Evolutionary conservation across 1,284 basidiomycete species (phyloP).

Genomic region (Neonothopanus nambi): DNA sequence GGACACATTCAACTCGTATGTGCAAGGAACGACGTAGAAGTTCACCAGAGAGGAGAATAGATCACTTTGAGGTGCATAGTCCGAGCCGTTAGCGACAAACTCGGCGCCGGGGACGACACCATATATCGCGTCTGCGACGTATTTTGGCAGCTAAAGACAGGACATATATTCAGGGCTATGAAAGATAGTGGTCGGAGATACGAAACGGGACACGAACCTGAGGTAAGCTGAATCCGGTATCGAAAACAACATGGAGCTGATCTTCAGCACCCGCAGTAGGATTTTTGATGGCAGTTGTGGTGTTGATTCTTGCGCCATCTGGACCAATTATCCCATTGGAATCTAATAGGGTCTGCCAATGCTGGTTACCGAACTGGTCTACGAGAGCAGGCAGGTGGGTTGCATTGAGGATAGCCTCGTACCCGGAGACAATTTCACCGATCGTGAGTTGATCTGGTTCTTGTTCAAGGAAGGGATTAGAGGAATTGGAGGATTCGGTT

Average conservation of each 20-base stretch:
- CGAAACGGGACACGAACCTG: no score
- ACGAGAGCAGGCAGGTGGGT: not conserved
- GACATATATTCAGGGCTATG: not conserved
- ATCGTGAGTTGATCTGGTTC: not conserved
- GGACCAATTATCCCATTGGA: conserved; percentile 8
- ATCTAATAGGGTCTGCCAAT: not conserved
- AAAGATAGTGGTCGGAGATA: conserved; percentile 20
- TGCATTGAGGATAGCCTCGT: not conserved
- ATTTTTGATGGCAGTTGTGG: not conserved
- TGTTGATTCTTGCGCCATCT: conserved; percentile 4
- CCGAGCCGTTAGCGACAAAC: not conserved
- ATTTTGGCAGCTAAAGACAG: not conserved
- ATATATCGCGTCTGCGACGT: not conserved
- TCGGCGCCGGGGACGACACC: conserved; percentile 4
- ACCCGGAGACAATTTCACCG: not conserved
- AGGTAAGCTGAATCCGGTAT: conserved; percentile 27
- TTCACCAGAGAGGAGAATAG: not conserved
- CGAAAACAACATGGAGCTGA: not conserved
- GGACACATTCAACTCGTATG: not conserved
- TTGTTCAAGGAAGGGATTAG: not conserved
- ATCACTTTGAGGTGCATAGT: no score
- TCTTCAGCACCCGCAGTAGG: not conserved
- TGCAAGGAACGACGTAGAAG: not conserved
- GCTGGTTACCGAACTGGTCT: not conserved
- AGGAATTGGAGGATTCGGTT: not conserved